Evolutionary conservation across 192 early-diverging fungal species (phyloP).

Genomic region (Linnemannia schmuckeri): DNA sequence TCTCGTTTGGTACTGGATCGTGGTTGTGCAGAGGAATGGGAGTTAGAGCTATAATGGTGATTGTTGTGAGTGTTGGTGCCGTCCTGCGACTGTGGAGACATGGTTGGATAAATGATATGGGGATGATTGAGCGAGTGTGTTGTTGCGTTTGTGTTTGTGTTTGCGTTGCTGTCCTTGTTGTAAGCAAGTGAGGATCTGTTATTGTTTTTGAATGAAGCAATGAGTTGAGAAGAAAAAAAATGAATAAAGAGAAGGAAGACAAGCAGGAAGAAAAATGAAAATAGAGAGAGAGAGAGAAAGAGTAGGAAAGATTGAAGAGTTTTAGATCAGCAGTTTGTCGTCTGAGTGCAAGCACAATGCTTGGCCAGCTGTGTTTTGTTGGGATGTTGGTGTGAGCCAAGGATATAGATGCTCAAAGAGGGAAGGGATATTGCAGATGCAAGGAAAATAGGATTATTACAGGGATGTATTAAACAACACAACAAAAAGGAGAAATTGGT

Average conservation of each 20-base stretch:
- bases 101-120: constrained; percentile 35
- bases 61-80: not conserved
- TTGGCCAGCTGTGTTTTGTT: not conserved
- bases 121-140: constrained; percentile 14
- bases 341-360: constrained; percentile 3
- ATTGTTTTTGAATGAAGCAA: not conserved
- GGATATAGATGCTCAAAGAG: not conserved
- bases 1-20: constrained; percentile 3
- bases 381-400: not conserved
- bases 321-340: constrained; percentile 1
- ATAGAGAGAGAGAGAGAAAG: not conserved
- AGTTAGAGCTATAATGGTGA: not conserved
- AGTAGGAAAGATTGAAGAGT: not conserved
- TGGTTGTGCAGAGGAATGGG: not conserved
- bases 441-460: not conserved
- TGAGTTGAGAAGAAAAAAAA: not conserved
- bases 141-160: not conserved
- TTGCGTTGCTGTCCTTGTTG: not conserved
- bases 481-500: constrained; percentile 1
- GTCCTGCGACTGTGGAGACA: not conserved
- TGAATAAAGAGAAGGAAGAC: not conserved
- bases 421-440: not conserved
- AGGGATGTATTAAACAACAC: not conserved
- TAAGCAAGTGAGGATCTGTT: not conserved
- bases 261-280: not conserved